These are phyloP conservation scores for Paramecium sonneborni DNA, from an alignment of 73 alveolate genomes.

Conservation along the genomic window DNA sequence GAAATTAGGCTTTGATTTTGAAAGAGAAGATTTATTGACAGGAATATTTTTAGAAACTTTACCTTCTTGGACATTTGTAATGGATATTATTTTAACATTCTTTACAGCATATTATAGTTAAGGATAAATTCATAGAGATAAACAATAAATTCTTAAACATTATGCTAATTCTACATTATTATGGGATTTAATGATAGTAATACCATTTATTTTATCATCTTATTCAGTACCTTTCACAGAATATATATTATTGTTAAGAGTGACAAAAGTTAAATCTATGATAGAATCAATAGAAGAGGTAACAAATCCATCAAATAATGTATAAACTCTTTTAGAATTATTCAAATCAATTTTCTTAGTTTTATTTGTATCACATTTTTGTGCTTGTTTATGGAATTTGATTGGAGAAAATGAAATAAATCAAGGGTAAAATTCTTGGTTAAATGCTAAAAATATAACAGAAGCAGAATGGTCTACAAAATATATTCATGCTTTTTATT, in stretches of 20 bases:
- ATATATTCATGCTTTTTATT: constrained; percentile 54
- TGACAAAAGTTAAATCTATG: constrained; percentile 9
- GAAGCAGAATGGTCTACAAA: constrained; percentile 51
- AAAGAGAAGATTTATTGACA: constrained; percentile 11
- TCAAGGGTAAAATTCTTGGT: constrained; percentile 16
- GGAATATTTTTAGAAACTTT: background rate
- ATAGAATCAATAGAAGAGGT: constrained; percentile 49
- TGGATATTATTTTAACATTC: constrained; percentile 47
- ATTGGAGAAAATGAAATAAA: constrained; percentile 49
- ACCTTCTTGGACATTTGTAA: constrained; percentile 56
- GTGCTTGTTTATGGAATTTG: constrained; percentile 62
- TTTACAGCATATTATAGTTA: constrained; percentile 65
- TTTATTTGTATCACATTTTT: constrained; percentile 58
- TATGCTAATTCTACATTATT: constrained; percentile 23
- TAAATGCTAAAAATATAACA: background rate
- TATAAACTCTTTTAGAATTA: constrained; percentile 21
- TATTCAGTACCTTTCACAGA: constrained; percentile 40
- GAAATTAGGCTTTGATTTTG: constrained; percentile 28
- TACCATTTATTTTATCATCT: constrained; percentile 41
- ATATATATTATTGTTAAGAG: constrained; percentile 26
- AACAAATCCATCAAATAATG: background rate
- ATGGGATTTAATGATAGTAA: constrained; percentile 56
- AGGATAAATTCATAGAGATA: constrained; percentile 57
- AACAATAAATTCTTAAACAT: constrained; percentile 22
- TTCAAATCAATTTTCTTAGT: constrained; percentile 50